Evolutionary conservation across 805 yeast species (phyloP), one percentile per base, ranked within the genome.

Genomic region (Candida sithepensis): DNA sequence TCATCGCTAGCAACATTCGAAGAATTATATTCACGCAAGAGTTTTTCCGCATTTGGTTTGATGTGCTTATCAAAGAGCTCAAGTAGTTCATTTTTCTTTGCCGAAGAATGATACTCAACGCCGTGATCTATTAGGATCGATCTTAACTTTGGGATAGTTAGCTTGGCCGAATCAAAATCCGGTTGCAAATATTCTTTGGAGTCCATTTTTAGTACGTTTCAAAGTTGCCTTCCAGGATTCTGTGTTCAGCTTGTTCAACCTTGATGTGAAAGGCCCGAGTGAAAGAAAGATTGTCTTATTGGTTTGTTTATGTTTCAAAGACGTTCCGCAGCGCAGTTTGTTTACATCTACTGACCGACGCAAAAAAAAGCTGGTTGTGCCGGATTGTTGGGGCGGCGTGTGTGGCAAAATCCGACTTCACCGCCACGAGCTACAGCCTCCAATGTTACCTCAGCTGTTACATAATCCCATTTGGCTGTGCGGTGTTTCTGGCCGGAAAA

Each of bases 91-190:
- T 77, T 67, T 64, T 92, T 92, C 60, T 83, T 87, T 5, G 90
- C 84, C 41, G 75, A 70, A 1, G 85, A 69, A 0, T 85, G 75
- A 59, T 74, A 83, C 1, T 67, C 64, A n/a, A 91, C 71, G n/a
- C 77, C 73, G 60, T 88, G 77, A 46, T 78, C 82, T 12, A 72
- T 65, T 45, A 92, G 70, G 20, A 88, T 74, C 20, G 81, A 75
- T 57, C 94, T 76, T 59, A 92, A 71, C 49, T 86, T 80, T 3
- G 90, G 80, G 20, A 88, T 82, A 44, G 81, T 85, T 53, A 85
- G 69, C 36, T 74, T 69, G 22, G 74, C 68, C 6, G 92, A 85
- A 60, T 89, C 82, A 64, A 87, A 88, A n/a, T 75, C 70, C 3
- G 68, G 66, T 24, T 60, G 59, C 18, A 72, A 52, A 47, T 72